Conservation (phyloP, 2,329 filamentous ascomycete genomes). For the Sporothrix brasiliensis region DNA sequence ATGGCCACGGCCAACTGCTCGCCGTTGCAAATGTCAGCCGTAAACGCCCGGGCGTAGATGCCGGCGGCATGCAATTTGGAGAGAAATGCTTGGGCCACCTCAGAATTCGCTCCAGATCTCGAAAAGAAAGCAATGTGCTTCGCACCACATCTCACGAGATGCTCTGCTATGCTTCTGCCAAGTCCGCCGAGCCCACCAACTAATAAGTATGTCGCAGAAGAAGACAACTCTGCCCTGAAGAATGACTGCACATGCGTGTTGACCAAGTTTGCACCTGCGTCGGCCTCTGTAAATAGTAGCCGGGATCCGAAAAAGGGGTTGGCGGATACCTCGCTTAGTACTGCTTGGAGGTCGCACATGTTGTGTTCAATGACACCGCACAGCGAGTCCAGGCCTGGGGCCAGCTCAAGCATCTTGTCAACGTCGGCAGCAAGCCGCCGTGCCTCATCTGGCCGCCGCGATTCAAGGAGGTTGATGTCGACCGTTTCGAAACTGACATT, state of each 20-base stretch:
- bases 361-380: slow-evolving; percentile 7
- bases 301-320: slow-evolving; percentile 20
- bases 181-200: slow-evolving; percentile 62
- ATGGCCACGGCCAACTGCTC: slow-evolving; percentile 39
- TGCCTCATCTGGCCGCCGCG: slow-evolving; percentile 22
- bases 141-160: slow-evolving; percentile 55
- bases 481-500: slow-evolving; percentile 38
- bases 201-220: slow-evolving; percentile 54
- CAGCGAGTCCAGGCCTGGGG: slow-evolving; percentile 18
- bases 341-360: slow-evolving; percentile 29
- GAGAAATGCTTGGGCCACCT: slow-evolving; percentile 42
- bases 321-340: slow-evolving; percentile 2
- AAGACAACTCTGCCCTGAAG: neutral
- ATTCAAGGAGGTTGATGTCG: slow-evolving; percentile 35
- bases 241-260: slow-evolving; percentile 23
- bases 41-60: slow-evolving; percentile 43
- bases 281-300: slow-evolving; percentile 17
- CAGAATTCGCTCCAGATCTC: slow-evolving; percentile 48
- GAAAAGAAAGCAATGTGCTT: slow-evolving; percentile 58
- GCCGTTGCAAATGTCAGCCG: slow-evolving; percentile 50
- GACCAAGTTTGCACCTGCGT: slow-evolving; percentile 4
- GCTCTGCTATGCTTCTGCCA: slow-evolving; percentile 55
- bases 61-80: slow-evolving; percentile 41
- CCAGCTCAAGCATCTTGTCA: slow-evolving; percentile 27
- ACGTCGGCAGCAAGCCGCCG: slow-evolving; percentile 30